Evolutionary conservation across 2,329 filamentous ascomycete species (phyloP).

Genomic region (Colletotrichum sp.): DNA sequence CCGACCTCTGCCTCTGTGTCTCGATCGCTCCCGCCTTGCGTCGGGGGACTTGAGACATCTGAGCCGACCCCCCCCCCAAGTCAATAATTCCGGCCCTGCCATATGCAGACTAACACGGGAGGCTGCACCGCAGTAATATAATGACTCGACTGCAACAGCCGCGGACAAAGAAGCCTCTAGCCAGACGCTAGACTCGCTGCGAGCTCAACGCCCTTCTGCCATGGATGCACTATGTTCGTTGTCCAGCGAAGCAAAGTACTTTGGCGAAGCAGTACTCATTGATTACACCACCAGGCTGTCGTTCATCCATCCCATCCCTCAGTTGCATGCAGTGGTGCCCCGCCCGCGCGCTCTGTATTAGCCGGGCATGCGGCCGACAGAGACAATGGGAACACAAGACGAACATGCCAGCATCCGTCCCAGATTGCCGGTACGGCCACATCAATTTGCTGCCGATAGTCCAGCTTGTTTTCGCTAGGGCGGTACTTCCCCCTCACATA

Average conservation of each 20-base stretch:
- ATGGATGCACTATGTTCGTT: background rate
- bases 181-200: background rate
- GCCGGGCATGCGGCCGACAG: background rate
- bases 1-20: background rate
- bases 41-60: background rate
- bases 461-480: conserved; percentile 8
- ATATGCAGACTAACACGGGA: background rate
- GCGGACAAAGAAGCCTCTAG: background rate
- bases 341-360: background rate
- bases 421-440: conserved; percentile 14
- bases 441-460: background rate
- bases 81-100: background rate
- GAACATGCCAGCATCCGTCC: conserved; percentile 10
- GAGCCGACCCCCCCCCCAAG: background rate
- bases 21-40: background rate
- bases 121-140: background rate
- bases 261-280: background rate
- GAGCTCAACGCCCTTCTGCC: background rate
- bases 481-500: background rate
- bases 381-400: conserved; percentile 7
- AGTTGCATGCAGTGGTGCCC: background rate
- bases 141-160: background rate
- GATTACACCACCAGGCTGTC: background rate
- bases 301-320: background rate
- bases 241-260: background rate